Base-by-base conservation (phyloP, 2,329 filamentous ascomycete genomes). In the Venturia pyrina region DNA sequence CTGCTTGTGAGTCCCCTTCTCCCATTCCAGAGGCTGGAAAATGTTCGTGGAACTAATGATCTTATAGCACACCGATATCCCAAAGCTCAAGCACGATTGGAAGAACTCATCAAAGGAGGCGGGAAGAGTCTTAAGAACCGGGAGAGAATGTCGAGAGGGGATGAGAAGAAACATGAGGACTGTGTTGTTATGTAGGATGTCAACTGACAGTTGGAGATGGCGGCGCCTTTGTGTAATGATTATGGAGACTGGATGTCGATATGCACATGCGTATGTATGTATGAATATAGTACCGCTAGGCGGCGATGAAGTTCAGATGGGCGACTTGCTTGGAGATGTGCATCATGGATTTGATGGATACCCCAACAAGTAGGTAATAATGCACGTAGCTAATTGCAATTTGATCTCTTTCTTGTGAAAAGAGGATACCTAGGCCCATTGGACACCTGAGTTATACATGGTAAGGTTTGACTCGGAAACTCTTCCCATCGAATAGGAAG, bases 41-140 rank as follows among this genome's bases (percentile, higher is more conserved):
- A 62, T 37, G 6, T 34, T 8, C 7, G 37, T 15, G 10, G 1
- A 40, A 66, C 70, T 73, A 68, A 74, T 62, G 11, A 64, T 15
- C 37, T 5, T 67, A 64, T 70, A 96, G 93, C 93, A 67, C 93
- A 98, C 79, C 91, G 96, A 73, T 96, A 96, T 74, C 89, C 90
- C 57, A 96, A 97, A 76, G 95, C 95, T 17, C 87, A 93, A 66
- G 92, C 97, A 73, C 86, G 93, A 61, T 84, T 99, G 5, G 93
- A 98, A 74, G 95, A 98, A 70, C 83, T 99, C 65, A 96, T 96
- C 78, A 85, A 87, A 68, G 87, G 88, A 1, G 91, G 91, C 32
- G 87, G 86, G 56, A 89, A 87, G 70, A 82, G 81, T 62, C 86
- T 89, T 68, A 91, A 90, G 60, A 64, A 32, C 28, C 53, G 57